Evolutionary conservation across 768 basidiomycete genomes (phyloP).

Genomic region (Rhodotorula sphaerocarpa): DNA sequence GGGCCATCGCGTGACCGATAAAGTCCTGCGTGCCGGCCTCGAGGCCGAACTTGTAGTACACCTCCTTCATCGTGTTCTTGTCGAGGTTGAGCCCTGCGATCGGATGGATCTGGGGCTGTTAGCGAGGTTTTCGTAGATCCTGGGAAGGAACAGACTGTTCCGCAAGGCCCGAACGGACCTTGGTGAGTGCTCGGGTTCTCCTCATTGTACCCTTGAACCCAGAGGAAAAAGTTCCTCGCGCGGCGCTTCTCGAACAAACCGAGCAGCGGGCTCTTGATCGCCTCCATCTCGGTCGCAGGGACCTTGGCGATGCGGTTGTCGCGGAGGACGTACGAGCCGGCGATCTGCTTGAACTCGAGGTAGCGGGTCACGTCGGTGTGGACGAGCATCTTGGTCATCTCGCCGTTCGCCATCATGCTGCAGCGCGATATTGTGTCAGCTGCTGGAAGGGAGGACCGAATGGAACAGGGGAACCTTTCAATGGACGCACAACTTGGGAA

Average conservation of each 20-base stretch:
- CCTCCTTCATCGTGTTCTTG: slow-evolving; percentile 79
- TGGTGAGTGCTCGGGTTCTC: slow-evolving; percentile 93
- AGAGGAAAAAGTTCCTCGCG: slow-evolving; percentile 97
- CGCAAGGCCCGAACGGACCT: slow-evolving; percentile 23
- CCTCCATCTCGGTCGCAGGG: slow-evolving; percentile 94
- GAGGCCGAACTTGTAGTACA: slow-evolving; percentile 94
- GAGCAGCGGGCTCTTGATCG: slow-evolving; percentile 89
- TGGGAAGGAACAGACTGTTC: too few relatives aligned
- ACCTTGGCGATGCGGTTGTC: slow-evolving; percentile 97
- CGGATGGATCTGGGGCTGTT: neutral
- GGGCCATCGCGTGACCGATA: slow-evolving; percentile 97
- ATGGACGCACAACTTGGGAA: slow-evolving; percentile 68
- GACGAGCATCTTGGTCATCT: slow-evolving; percentile 94
- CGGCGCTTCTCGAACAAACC: slow-evolving; percentile 98
- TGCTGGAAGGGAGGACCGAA: too few relatives aligned
- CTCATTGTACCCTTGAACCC: slow-evolving; percentile 88
- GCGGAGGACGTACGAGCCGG: slow-evolving; percentile 93
- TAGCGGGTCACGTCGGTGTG: slow-evolving; percentile 98
- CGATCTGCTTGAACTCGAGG: slow-evolving; percentile 99
- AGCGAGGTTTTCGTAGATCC: neutral
- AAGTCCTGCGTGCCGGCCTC: slow-evolving; percentile 98
- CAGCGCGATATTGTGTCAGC: neutral
- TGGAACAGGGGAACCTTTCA: neutral
- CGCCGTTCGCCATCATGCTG: slow-evolving; percentile 87
- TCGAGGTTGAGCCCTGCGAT: slow-evolving; percentile 72